Percentiles rank a stretch among this genome's conserved stretches.
phyloP scores from a whole-genome alignment of 2,329 filamentous ascomycete genomes.

The Colletotrichum agaves region DNA sequence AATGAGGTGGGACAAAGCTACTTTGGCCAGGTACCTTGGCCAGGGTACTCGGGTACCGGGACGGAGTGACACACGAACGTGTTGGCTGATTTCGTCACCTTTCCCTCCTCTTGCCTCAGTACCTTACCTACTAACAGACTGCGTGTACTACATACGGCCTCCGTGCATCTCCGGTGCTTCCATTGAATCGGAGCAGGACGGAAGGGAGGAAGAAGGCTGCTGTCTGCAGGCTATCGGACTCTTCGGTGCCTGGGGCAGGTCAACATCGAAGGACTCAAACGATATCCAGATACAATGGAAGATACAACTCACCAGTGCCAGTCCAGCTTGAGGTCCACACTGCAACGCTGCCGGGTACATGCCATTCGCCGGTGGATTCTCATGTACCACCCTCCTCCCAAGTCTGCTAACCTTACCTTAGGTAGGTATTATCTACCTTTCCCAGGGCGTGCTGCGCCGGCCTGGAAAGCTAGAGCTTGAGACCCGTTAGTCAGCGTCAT shows the following conservation, averaged over 20 bases:
- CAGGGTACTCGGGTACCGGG: neutral
- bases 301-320: neutral
- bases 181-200: neutral
- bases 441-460: slow-evolving; percentile 8
- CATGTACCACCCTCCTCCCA: neutral
- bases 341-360: neutral
- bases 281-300: neutral
- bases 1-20: neutral
- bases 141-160: too few relatives aligned
- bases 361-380: neutral
- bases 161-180: slow-evolving; percentile 14
- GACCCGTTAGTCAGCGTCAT: slow-evolving; percentile 36
- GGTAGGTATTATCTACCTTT: neutral
- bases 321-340: neutral
- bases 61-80: neutral
- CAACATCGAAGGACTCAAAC: neutral
- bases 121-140: neutral
- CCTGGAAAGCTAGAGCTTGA: slow-evolving; percentile 22
- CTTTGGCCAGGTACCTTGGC: neutral
- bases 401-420: too few relatives aligned
- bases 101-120: neutral
- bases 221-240: slow-evolving; percentile 14
- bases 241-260: neutral
- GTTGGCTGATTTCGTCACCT: slow-evolving; percentile 18
- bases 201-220: neutral